Evolutionary conservation across 768 basidiomycete genomes (phyloP), one percentile per base, ranked within the genome.

Genomic region (Holtermannia corniformis): DNA sequence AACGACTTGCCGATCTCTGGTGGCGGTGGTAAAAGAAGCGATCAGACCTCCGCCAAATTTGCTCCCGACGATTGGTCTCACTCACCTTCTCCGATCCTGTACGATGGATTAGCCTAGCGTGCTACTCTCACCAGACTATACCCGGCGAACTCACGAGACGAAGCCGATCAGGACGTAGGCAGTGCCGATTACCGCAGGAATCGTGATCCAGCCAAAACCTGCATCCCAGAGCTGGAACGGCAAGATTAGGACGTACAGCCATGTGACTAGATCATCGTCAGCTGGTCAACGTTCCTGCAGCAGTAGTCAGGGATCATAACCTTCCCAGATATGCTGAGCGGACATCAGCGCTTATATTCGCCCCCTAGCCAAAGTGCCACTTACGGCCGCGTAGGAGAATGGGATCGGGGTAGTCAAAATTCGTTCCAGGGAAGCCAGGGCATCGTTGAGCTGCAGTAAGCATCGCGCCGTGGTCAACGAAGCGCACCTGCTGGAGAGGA

Each of bases 361-460:
- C n/a, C n/a, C n/a, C n/a, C n/a, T n/a, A n/a, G n/a, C n/a, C n/a
- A n/a, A n/a, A n/a, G n/a, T n/a, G n/a, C n/a, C n/a, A n/a, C n/a
- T n/a, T n/a, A n/a, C n/a, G n/a, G 63, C 63, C 19, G 58, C 55
- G 44, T 67, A 72, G 20, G 57, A 63, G 58, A 62, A 68, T 2
- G 70, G 70, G 21, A 72, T 68, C 2, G 70, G 70, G 3, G 70
- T 70, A 11, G 67, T 64, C 43, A 72, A 52, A 41, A 72, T 72
- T 27, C 70, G 52, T 47, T 72, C 70, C 22, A 72, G 49, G 24
- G 54, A 56, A 13, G 52, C 52, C 20, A 72, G 40, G 7, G 63
- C 58, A 27, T 70, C 70, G 4, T 58, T 54, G 59, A 70, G 58
- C 20, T 44, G n/a, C n/a, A n/a, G n/a, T n/a, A n/a, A n/a, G n/a